These are phyloP conservation scores for Pichia sp. DNA, from an alignment of 1,139 yeast species.

Conservation along the genomic window DNA sequence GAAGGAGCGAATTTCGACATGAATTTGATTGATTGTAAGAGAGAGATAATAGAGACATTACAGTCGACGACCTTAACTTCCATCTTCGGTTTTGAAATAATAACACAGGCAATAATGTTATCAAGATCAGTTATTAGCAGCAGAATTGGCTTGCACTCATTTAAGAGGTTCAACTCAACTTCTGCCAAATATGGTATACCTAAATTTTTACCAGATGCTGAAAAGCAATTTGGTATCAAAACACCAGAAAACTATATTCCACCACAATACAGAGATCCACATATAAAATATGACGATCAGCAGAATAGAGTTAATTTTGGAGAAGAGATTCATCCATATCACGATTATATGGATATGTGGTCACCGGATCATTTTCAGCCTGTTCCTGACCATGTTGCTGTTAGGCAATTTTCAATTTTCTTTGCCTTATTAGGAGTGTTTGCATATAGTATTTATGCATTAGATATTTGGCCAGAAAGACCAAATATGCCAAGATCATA, in stretches of 20 bases:
- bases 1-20: too few species aligned
- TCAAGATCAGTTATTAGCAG: conserved; percentile 7
- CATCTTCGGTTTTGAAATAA: too few species aligned
- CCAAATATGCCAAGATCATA: conserved; percentile 72
- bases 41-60: too few species aligned
- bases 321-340: conserved; percentile 65
- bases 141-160: conserved; percentile 4
- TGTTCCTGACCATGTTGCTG: conserved; percentile 56
- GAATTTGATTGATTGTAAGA: too few species aligned
- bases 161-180: conserved; percentile 14
- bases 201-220: conserved; percentile 25
- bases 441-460: conserved; percentile 38
- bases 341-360: conserved; percentile 78
- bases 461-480: conserved; percentile 62
- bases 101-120: conserved; percentile 13
- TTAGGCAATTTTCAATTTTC: conserved; percentile 43
- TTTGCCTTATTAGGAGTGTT: conserved; percentile 50
- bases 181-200: conserved; percentile 22
- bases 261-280: conserved; percentile 57
- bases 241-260: conserved; percentile 46
- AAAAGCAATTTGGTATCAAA: conserved; percentile 32
- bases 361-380: conserved; percentile 70
- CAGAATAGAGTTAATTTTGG: conserved; percentile 74
- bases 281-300: conserved; percentile 68
- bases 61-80: too few species aligned